Evolutionary conservation across 75 land plant species (phyloP).

Genomic region (Pinus tabuliformis): DNA sequence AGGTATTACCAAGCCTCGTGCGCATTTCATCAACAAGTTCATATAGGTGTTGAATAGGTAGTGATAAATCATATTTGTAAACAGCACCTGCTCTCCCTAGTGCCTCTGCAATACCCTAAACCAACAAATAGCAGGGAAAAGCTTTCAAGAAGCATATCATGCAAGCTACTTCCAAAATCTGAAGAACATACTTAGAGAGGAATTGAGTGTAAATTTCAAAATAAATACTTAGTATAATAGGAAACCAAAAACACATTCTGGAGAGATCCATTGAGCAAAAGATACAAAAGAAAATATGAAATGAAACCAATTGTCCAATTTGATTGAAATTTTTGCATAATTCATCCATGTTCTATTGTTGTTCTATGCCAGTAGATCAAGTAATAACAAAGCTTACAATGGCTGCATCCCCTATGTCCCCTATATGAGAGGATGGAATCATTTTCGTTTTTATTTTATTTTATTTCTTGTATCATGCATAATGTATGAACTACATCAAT

Average conservation of each 20-base stretch:
- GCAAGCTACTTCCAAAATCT: not conserved
- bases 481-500: too few relatives aligned
- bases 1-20: slow-evolving; percentile 57
- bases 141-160: not conserved
- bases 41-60: slow-evolving; percentile 78
- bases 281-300: too few relatives aligned
- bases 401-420: too few relatives aligned
- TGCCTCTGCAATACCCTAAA: slow-evolving; percentile 93
- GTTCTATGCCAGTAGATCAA: not conserved
- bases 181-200: not conserved
- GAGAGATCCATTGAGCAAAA: too few relatives aligned
- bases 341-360: not conserved
- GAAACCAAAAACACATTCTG: too few relatives aligned
- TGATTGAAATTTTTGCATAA: too few relatives aligned
- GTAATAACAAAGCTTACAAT: not conserved
- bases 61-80: slow-evolving; percentile 94
- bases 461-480: too few relatives aligned
- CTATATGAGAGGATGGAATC: too few relatives aligned
- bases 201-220: not conserved
- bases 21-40: slow-evolving; percentile 88
- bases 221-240: not conserved
- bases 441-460: too few relatives aligned
- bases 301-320: too few relatives aligned
- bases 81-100: slow-evolving; percentile 86
- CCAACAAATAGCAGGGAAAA: not conserved